These are phyloP conservation scores for Candida neerlandica DNA, from an alignment of 1,139 yeast genomes.

Conservation along the genomic window DNA sequence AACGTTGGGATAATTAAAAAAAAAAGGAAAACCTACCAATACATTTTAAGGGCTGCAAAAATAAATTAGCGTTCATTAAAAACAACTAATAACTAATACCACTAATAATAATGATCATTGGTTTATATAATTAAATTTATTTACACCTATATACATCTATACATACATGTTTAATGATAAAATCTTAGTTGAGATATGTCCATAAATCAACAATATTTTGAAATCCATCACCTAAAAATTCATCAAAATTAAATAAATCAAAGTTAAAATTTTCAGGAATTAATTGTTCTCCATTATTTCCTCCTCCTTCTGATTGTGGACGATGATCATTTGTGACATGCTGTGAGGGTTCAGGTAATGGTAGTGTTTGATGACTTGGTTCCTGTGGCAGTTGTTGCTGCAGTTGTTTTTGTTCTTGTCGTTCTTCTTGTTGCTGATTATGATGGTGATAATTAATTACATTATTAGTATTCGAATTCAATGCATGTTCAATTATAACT, in stretches of 20 bases:
- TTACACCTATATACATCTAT: not conserved
- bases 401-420: not conserved
- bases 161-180: not conserved
- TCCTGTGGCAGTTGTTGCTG: not conserved
- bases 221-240: constrained; percentile 5
- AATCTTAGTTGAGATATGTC: constrained; percentile 2
- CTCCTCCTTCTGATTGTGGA: too few relatives aligned
- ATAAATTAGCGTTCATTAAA: too few relatives aligned
- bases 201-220: constrained; percentile 7
- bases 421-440: not conserved
- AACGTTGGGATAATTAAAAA: constrained; percentile 15
- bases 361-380: not conserved
- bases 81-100: too few relatives aligned
- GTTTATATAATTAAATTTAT: too few relatives aligned
- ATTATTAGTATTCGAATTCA: constrained; percentile 2
- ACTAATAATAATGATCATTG: too few relatives aligned
- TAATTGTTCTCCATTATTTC: not conserved
- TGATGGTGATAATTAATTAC: not conserved
- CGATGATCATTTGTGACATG: not conserved
- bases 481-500: not conserved
- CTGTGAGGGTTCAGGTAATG: not conserved
- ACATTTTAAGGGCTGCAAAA: too few relatives aligned
- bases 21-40: too few relatives aligned
- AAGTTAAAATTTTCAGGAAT: constrained; percentile 2
- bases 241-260: constrained; percentile 5